Conservation (phyloP, 2,329 filamentous ascomycete species). For the Fonsecaea pedrosoi region DNA sequence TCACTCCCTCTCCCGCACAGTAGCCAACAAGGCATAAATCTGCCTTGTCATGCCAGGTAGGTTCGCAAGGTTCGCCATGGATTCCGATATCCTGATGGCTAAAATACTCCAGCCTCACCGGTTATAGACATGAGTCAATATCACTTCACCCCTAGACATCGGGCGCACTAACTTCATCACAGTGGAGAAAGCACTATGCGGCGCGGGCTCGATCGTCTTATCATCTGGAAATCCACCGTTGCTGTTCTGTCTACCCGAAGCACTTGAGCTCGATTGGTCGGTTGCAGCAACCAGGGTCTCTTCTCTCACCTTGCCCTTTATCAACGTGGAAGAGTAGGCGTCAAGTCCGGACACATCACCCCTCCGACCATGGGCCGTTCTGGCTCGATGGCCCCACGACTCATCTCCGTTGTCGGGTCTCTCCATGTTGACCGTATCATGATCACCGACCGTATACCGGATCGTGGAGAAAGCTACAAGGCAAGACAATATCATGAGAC, state of each 20-base stretch:
- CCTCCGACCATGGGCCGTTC: not conserved
- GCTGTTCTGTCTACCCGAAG: not conserved
- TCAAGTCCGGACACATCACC: not conserved
- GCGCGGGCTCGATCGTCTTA: not conserved
- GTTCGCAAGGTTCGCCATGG: not conserved
- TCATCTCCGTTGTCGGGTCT: conserved; percentile 24
- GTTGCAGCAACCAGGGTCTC: not conserved
- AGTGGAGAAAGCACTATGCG: not conserved
- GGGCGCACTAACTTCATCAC: not conserved
- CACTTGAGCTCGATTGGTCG: not conserved
- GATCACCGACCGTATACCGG: conserved; percentile 26
- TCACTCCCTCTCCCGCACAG: not conserved
- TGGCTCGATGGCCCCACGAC: conserved; percentile 1
- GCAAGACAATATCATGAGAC: conserved; percentile 4
- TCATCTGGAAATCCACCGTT: not conserved
- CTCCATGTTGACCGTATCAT: conserved; percentile 27
- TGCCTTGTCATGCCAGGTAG: not conserved
- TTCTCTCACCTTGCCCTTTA: not conserved
- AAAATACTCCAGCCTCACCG: not conserved
- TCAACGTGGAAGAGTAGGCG: not conserved
- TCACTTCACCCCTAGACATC: not conserved
- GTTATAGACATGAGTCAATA: not conserved
- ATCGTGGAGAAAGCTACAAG: conserved; percentile 25
- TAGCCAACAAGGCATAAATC: not conserved
- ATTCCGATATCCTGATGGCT: not conserved